A percentile compares a stretch with the other conserved stretches of the same genome.
Evolutionary conservation across 2,329 filamentous ascomycete genomes (phyloP).

Genomic region (Aspergillus sp.): DNA sequence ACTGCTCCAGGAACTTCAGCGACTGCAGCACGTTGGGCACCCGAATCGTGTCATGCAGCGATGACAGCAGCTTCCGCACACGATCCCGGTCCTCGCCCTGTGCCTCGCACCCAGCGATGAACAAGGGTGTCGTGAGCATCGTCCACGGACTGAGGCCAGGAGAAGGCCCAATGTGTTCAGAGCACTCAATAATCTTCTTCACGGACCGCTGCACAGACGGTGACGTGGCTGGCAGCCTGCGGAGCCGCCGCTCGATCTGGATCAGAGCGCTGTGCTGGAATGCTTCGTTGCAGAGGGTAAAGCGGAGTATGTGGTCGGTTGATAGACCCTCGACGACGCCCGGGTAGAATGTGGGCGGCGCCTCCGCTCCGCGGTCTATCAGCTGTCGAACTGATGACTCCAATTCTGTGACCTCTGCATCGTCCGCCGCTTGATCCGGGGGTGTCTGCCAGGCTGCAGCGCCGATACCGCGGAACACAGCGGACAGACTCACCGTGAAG

Average conservation of each 20-base stretch:
- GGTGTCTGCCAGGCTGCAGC: constrained; percentile 39
- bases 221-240: constrained; percentile 35
- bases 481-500: constrained; percentile 45
- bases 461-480: constrained; percentile 46
- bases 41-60: constrained; percentile 45
- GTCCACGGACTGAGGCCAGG: constrained; percentile 47
- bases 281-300: constrained; percentile 47
- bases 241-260: constrained; percentile 46
- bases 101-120: constrained; percentile 50
- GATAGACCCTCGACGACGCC: constrained; percentile 40
- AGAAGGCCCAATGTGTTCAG: constrained; percentile 43
- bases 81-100: constrained; percentile 40
- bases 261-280: constrained; percentile 51
- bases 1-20: constrained; percentile 46
- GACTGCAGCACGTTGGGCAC: constrained; percentile 49
- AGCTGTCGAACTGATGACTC: constrained; percentile 40
- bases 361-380: constrained; percentile 37
- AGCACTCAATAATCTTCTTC: constrained; percentile 45
- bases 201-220: constrained; percentile 41
- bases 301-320: constrained; percentile 38
- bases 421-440: constrained; percentile 20
- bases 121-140: constrained; percentile 49
- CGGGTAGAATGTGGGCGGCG: constrained; percentile 41
- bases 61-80: constrained; percentile 37
- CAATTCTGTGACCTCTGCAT: constrained; percentile 32